Conservation (phyloP, 2,329 filamentous ascomycete species). For the Aureobasidium subglaciale region DNA sequence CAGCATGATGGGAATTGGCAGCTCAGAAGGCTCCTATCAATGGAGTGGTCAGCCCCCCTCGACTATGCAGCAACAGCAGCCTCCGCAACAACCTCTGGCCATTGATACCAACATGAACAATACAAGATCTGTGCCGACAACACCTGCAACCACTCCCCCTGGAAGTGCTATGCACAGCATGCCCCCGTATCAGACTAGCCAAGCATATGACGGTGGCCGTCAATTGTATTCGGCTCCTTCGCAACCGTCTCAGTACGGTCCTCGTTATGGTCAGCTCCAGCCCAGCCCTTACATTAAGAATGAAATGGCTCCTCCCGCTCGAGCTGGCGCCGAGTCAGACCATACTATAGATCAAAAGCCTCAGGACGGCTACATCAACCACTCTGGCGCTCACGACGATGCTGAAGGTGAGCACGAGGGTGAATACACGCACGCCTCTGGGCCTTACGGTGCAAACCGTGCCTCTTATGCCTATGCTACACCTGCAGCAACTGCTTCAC, state of each 20-base stretch:
- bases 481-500: constrained; percentile 36
- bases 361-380: constrained; percentile 51
- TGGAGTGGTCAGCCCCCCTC: constrained; percentile 50
- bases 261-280: constrained; percentile 54
- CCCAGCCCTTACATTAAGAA: constrained; percentile 65
- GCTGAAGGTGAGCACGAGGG: constrained; percentile 42
- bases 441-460: constrained; percentile 64
- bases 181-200: constrained; percentile 66
- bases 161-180: constrained; percentile 69
- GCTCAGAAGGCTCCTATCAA: constrained; percentile 67
- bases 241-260: constrained; percentile 59
- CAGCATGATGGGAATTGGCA: constrained; percentile 70
- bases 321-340: constrained; percentile 53
- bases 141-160: constrained; percentile 76
- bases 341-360: constrained; percentile 58
- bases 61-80: constrained; percentile 27
- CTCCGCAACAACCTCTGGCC: constrained; percentile 64
- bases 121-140: constrained; percentile 78
- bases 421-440: constrained; percentile 78
- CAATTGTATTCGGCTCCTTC: constrained; percentile 68
- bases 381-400: constrained; percentile 19
- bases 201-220: constrained; percentile 68
- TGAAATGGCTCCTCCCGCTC: constrained; percentile 79
- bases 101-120: constrained; percentile 75
- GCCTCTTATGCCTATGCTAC: constrained; percentile 63